Evolutionary conservation across 2,329 filamentous ascomycete genomes (phyloP), one percentile per base, ranked within the genome.

Genomic region (Aspergillus sp.): DNA sequence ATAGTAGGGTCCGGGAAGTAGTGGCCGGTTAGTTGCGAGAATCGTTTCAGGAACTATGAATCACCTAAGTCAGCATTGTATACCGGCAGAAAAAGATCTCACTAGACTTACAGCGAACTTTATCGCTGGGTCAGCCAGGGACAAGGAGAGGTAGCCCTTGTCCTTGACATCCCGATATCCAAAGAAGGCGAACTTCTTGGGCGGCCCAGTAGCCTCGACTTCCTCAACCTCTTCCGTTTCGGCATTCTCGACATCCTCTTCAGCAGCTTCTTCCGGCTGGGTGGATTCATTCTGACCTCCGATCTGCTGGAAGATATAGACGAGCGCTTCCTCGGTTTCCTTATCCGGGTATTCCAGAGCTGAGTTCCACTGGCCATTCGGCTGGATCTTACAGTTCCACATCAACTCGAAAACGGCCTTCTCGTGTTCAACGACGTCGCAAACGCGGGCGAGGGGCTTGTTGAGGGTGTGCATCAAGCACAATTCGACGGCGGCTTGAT

Each of bases 11-110:
- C 93, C 15, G 89, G 81, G 63, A 96, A 80, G 58, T 85, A 83
- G 60, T 87, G 84, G 60, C 91, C 90, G n/a, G 89, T 93, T 59
- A 96, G 81, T 72, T 95, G 89, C 72, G 89, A 86, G 60, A 92
- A 79, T 58, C 91, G 88, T 77, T 96, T 96, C 68, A 87, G 79
- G 63, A 95, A 82, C 93, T 97, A 64, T 33, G 20, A 45, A 37
- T 17, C 20, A 34, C 17, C 9, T 4, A 4, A 22, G 20, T 51
- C 22, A 51, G 40, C 22, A 37, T 9, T 24, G 7, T 20, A 20
- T 17, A 15, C 24, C 8, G 11, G 13, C 12, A 33, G 15, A n/a
- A 5, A 37, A 22, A 30, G 46, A 63, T 62, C 61, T 56, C 17
- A 3, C 9, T 34, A 44, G 8, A 48, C 87, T 63, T 83, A 95